A percentile compares a stretch with the other conserved stretches of the same genome.
These are phyloP conservation scores for Eucalyptus polybractea DNA, from an alignment of 345 rosid genomes.

Conservation along the genomic window DNA sequence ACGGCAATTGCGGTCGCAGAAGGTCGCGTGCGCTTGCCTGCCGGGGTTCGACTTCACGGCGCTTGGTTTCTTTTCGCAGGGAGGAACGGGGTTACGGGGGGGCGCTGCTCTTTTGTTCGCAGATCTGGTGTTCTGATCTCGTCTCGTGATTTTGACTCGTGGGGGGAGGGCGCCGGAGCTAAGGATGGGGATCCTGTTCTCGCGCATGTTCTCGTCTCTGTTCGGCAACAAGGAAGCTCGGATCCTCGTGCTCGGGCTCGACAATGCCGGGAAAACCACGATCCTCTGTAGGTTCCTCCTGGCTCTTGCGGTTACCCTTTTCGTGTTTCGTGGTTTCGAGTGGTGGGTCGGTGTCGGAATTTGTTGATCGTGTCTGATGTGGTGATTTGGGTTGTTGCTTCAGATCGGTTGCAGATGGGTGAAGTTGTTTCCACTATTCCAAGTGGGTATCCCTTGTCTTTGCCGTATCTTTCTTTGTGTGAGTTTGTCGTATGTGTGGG, in stretches of 20 bases:
- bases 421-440: slow-evolving; percentile 98
- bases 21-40: not conserved
- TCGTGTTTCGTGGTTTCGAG: not conserved
- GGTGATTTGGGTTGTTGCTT: not conserved
- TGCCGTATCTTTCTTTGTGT: not conserved
- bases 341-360: not conserved
- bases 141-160: not conserved
- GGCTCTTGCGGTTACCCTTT: not conserved
- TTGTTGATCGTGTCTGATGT: not conserved
- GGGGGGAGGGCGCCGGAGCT: not conserved
- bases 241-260: slow-evolving; percentile 85
- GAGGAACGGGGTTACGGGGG: not conserved
- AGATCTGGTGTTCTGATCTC: not conserved
- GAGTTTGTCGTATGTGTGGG: not conserved
- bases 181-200: slow-evolving; percentile 67
- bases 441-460: slow-evolving; percentile 31
- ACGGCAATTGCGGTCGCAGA: not conserved
- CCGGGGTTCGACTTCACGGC: not conserved
- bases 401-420: slow-evolving; percentile 99
- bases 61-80: not conserved
- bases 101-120: not conserved
- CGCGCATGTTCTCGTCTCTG: slow-evolving; percentile 66
- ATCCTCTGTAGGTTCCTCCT: slow-evolving; percentile 43
- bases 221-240: slow-evolving; percentile 77
- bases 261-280: slow-evolving; percentile 90